phyloP scores from a whole-genome alignment of 2,329 filamentous ascomycete species.

The Pyricularia sp. region DNA sequence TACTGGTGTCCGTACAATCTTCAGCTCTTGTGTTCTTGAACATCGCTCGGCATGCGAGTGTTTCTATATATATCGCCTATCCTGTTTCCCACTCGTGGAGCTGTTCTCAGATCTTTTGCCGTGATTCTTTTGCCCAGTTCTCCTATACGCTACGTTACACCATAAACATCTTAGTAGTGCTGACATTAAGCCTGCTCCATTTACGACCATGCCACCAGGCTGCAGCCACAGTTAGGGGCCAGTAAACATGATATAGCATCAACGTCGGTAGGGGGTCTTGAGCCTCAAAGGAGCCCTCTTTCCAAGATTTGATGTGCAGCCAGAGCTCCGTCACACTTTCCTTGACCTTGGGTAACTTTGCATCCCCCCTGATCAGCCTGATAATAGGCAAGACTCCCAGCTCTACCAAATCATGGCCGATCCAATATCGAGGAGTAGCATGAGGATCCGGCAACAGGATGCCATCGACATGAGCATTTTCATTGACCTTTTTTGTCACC shows the following conservation, averaged over 20 bases:
- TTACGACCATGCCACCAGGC: constrained; percentile 28
- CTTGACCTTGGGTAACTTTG: neutral
- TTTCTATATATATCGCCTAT: too few relatives aligned
- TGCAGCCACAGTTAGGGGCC: constrained; percentile 36
- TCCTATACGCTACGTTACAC: neutral
- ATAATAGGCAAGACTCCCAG: constrained; percentile 34
- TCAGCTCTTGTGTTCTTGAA: constrained; percentile 16
- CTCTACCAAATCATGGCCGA: constrained; percentile 50
- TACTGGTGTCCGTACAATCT: neutral
- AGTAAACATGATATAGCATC: constrained; percentile 43
- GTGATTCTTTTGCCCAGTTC: neutral
- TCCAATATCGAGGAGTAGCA: constrained; percentile 40
- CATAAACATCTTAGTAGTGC: constrained; percentile 26
- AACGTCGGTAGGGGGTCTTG: constrained; percentile 45
- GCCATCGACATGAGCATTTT: neutral
- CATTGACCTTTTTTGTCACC: neutral
- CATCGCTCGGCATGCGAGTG: constrained; percentile 19
- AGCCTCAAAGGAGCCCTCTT: constrained; percentile 37
- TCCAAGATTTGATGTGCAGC: constrained; percentile 26
- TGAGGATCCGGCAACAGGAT: neutral
- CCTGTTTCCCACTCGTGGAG: too few relatives aligned
- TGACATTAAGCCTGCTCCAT: constrained; percentile 57
- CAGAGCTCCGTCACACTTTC: neutral
- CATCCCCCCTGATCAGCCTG: constrained; percentile 11
- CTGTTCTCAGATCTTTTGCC: too few relatives aligned